Evolutionary conservation across 1,139 yeast species (phyloP).

Genomic region (Pichiaceae sp.): DNA sequence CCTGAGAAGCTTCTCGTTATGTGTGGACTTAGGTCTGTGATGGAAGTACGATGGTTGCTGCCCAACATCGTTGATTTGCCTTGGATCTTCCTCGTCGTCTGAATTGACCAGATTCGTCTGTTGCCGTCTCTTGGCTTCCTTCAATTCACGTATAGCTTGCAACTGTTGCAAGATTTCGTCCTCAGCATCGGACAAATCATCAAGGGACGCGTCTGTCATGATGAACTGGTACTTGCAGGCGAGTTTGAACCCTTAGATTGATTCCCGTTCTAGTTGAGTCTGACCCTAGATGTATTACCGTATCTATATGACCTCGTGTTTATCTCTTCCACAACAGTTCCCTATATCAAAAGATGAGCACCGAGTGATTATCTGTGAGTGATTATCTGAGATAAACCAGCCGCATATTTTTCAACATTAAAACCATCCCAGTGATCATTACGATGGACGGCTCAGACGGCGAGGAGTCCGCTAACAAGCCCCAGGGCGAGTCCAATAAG

Average conservation of each 20-base stretch:
- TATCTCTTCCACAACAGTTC: too few species aligned
- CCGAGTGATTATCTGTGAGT: too few species aligned
- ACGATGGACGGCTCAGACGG: too few species aligned
- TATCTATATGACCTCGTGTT: too few species aligned
- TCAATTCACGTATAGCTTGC: conserved; percentile 11
- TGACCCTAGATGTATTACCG: too few species aligned
- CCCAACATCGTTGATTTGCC: conserved; percentile 6
- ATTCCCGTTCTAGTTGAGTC: not conserved
- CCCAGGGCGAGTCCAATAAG: too few species aligned
- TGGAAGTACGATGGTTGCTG: conserved; percentile 10
- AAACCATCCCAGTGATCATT: too few species aligned
- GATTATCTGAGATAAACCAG: too few species aligned
- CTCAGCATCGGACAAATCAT: conserved; percentile 16
- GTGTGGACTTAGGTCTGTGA: conserved; percentile 1
- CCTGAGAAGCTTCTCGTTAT: conserved; percentile 6
- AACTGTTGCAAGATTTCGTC: conserved; percentile 14
- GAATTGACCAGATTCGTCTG: conserved; percentile 11
- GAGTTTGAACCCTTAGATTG: not conserved
- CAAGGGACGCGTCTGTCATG: too few species aligned
- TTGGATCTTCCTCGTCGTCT: conserved; percentile 18
- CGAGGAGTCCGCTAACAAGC: too few species aligned
- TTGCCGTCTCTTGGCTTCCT: conserved; percentile 7
- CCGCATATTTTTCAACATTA: too few species aligned
- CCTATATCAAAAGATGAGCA: too few species aligned
- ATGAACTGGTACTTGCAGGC: not conserved